Conservation (phyloP, 352 stramenopile species). For the Plasmopara halstedii region DNA sequence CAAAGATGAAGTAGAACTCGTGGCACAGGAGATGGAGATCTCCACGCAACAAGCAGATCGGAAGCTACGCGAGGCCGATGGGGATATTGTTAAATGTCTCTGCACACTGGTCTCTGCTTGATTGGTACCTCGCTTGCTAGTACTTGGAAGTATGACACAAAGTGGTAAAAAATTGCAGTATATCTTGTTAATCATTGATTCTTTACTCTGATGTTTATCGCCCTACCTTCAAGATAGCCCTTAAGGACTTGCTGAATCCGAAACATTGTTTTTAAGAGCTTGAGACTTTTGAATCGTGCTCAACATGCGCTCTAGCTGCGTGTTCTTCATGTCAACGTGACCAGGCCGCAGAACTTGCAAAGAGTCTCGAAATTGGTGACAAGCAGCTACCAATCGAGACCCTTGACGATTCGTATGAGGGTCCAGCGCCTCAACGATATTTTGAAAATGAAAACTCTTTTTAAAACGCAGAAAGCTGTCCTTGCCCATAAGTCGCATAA, state of each 20-base stretch:
- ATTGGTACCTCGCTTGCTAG: too few species aligned
- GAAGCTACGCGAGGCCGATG: conserved; percentile 73
- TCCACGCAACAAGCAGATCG: conserved; percentile 64
- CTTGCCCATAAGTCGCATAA: conserved; percentile 75
- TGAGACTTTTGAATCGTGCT: conserved; percentile 61
- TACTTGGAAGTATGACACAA: too few species aligned
- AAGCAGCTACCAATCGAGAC: conserved; percentile 53
- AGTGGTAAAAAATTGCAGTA: too few species aligned
- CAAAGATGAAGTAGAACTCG: conserved; percentile 75
- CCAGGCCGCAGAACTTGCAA: conserved; percentile 47
- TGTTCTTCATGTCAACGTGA: conserved; percentile 48
- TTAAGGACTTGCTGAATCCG: conserved; percentile 1
- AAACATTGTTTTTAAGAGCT: conserved; percentile 24
- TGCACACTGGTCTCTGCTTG: conserved; percentile 38
- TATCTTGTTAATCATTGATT: too few species aligned
- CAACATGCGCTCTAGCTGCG: conserved; percentile 55
- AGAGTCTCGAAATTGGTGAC: conserved; percentile 64
- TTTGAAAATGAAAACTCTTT: conserved; percentile 59
- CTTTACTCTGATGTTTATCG: too few species aligned
- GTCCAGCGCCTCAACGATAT: conserved; percentile 52
- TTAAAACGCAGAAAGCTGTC: conserved; percentile 80
- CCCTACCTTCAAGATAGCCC: neutral
- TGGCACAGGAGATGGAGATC: conserved; percentile 76
- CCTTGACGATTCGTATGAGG: conserved; percentile 56
- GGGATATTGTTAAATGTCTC: conserved; percentile 67